Conservation (phyloP, 305 asterid species). For the Fraxinus xanthoxyloides region DNA sequence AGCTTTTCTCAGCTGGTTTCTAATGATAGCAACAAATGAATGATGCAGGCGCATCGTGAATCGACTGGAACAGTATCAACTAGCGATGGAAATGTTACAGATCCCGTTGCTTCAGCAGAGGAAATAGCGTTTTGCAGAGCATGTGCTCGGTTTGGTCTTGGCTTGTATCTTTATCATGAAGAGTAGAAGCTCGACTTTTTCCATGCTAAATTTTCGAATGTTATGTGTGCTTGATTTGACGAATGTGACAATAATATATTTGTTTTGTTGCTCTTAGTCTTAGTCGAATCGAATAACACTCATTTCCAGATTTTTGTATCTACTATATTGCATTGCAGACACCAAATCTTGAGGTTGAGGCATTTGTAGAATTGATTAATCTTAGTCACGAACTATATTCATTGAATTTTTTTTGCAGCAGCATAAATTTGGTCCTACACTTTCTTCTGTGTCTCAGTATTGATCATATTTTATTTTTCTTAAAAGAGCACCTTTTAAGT, state of each 20-base stretch:
- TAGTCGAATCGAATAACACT: neutral
- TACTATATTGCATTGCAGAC: neutral
- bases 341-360: neutral
- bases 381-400: neutral
- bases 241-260: neutral
- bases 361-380: neutral
- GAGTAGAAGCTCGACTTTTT: constrained; percentile 30
- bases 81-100: constrained; percentile 33
- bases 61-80: constrained; percentile 78
- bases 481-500: neutral
- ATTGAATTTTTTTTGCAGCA: neutral
- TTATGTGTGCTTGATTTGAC: neutral
- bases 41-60: constrained; percentile 80
- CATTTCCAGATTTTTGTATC: neutral
- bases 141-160: constrained; percentile 92
- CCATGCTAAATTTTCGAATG: neutral
- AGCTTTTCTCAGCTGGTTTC: neutral
- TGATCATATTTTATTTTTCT: neutral
- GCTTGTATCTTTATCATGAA: constrained; percentile 84
- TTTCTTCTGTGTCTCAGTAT: neutral
- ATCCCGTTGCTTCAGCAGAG: constrained; percentile 91
- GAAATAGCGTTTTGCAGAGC: constrained; percentile 93
- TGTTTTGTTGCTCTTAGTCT: neutral
- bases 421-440: neutral
- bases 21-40: neutral